Conservation (phyloP, 345 rosid genomes). For the Syzygium jambos region DNA sequence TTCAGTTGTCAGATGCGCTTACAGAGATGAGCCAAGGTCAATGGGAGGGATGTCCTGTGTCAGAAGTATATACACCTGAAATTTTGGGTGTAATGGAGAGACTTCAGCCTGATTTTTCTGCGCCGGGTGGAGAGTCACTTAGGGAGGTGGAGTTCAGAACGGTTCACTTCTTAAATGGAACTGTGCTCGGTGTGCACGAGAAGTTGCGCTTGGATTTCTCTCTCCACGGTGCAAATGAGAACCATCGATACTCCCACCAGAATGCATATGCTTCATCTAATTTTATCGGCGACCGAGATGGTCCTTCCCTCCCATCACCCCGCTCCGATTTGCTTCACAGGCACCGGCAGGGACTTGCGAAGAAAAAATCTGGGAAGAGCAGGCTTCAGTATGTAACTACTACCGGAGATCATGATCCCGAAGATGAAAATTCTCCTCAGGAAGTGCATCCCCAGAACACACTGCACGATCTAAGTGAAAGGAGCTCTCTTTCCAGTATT, state of each 20-base stretch:
- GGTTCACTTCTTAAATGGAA: constrained; percentile 73
- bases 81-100: constrained; percentile 52
- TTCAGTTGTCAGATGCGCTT: constrained; percentile 64
- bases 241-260: background rate
- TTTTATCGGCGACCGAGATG: constrained; percentile 43
- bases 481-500: constrained; percentile 35
- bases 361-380: constrained; percentile 91
- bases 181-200: constrained; percentile 49
- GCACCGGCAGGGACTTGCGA: constrained; percentile 46
- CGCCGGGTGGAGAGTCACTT: constrained; percentile 88
- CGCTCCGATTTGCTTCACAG: constrained; percentile 59
- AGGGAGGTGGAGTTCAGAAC: constrained; percentile 88
- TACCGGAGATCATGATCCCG: constrained; percentile 57
- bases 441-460: constrained; percentile 36
- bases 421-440: constrained; percentile 55
- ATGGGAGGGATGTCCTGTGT: constrained; percentile 70
- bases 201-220: constrained; percentile 57
- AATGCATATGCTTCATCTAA: background rate
- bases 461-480: constrained; percentile 30
- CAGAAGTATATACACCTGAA: constrained; percentile 62
- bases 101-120: constrained; percentile 81
- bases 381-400: constrained; percentile 72
- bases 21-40: constrained; percentile 73
- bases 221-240: constrained; percentile 20
- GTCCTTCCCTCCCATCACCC: constrained; percentile 30